Percentiles rank a stretch among this genome's conserved stretches.
Conservation (phyloP, 1,284 basidiomycete genomes). For the Chalciporus sp. region DNA sequence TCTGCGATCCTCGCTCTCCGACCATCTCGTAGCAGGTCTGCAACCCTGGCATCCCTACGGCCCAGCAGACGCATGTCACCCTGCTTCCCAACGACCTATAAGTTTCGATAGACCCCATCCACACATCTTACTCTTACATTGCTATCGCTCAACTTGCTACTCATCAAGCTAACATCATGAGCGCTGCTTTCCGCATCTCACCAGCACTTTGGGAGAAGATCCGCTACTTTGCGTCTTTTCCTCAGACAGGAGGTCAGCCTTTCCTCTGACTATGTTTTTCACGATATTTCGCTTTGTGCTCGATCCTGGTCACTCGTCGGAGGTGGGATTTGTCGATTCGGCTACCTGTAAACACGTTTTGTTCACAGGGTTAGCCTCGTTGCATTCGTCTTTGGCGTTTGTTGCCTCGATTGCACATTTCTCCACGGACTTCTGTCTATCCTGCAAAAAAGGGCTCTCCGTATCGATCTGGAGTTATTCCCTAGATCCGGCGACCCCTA, state of each 20-base stretch:
- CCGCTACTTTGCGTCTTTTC: slow-evolving; percentile 92
- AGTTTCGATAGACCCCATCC: slow-evolving; percentile 14
- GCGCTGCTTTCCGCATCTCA: slow-evolving; percentile 64
- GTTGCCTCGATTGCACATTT: no score
- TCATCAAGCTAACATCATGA: slow-evolving; percentile 16
- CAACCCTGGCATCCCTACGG: slow-evolving; percentile 27
- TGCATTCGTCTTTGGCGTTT: not conserved
- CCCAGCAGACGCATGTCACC: slow-evolving; percentile 26
- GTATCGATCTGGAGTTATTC: not conserved
- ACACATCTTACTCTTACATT: not conserved
- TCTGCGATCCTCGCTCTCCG: not conserved
- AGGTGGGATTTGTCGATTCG: not conserved
- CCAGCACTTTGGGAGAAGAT: slow-evolving; percentile 88
- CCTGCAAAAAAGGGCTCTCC: no score
- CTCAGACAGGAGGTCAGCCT: slow-evolving; percentile 84
- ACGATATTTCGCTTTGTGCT: not conserved
- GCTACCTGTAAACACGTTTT: not conserved
- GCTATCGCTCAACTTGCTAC: not conserved
- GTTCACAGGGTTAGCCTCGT: not conserved
- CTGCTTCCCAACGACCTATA: not conserved
- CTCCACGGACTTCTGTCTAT: no score
- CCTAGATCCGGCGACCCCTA: not conserved
- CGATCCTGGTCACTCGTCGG: not conserved
- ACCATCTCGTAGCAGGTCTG: not conserved
- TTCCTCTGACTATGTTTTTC: slow-evolving; percentile 65